These are phyloP conservation scores for Neonectria coccinea DNA, from an alignment of 2,329 filamentous ascomycete genomes.

Conservation along the genomic window DNA sequence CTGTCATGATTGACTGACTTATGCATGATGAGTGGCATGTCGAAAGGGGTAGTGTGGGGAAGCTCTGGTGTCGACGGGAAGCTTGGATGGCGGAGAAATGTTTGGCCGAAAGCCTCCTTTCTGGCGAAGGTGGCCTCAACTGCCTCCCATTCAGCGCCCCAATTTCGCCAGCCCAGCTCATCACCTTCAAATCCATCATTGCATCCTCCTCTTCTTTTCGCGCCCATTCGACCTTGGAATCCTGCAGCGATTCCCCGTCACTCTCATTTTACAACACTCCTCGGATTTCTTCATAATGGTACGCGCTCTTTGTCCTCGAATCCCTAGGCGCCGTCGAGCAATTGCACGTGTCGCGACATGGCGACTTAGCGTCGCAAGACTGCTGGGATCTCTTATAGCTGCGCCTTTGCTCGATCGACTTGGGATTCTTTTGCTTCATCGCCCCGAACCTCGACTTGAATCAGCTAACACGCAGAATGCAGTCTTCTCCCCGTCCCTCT, in stretches of 20 bases:
- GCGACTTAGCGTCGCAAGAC: slow-evolving; percentile 39
- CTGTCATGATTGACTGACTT: too few species aligned
- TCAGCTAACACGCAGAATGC: slow-evolving; percentile 26
- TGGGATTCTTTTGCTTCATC: not conserved
- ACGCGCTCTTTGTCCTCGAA: slow-evolving; percentile 32
- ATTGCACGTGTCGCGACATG: slow-evolving; percentile 40
- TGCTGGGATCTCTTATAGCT: slow-evolving; percentile 20
- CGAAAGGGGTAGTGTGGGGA: slow-evolving; percentile 9
- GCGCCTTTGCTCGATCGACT: slow-evolving; percentile 26
- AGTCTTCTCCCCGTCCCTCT: slow-evolving; percentile 71
- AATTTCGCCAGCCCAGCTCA: slow-evolving; percentile 45
- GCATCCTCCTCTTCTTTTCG: slow-evolving; percentile 41
- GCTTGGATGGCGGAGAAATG: slow-evolving; percentile 48
- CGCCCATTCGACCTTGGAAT: slow-evolving; percentile 45
- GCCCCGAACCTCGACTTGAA: not conserved
- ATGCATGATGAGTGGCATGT: slow-evolving; percentile 2
- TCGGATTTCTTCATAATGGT: slow-evolving; percentile 48
- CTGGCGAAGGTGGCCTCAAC: slow-evolving; percentile 60
- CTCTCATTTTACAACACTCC: slow-evolving; percentile 31
- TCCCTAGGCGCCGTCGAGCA: slow-evolving; percentile 14
- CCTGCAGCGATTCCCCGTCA: slow-evolving; percentile 51
- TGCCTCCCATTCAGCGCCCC: slow-evolving; percentile 46
- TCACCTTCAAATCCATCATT: slow-evolving; percentile 41
- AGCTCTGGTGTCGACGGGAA: slow-evolving; percentile 1
- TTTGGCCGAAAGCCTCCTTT: slow-evolving; percentile 49